Percentiles rank a stretch among this genome's conserved stretches.
These are phyloP conservation scores for Phycomyces blakesleeanus DNA, from an alignment of 192 early-diverging fungal species.

Conservation along the genomic window DNA sequence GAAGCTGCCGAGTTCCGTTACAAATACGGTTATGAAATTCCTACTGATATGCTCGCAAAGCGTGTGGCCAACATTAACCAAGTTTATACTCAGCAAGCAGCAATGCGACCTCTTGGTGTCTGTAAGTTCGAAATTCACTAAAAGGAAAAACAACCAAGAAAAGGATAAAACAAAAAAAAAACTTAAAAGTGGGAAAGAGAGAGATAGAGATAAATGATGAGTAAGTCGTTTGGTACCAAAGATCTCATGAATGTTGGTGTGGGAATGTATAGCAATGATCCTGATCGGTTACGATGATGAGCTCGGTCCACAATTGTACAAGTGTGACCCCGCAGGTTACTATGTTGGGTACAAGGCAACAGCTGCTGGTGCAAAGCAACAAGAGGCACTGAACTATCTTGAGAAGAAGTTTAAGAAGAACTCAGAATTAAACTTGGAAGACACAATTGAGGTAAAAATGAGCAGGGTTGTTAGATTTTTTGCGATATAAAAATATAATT, in stretches of 20 bases:
- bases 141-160: background rate
- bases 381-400: slow-evolving; percentile 92
- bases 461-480: background rate
- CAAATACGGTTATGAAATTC: slow-evolving; percentile 98
- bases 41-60: slow-evolving; percentile 94
- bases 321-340: slow-evolving; percentile 97
- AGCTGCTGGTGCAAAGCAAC: slow-evolving; percentile 90
- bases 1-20: slow-evolving; percentile 99
- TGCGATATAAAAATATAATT: background rate
- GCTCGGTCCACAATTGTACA: slow-evolving; percentile 94
- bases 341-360: slow-evolving; percentile 97
- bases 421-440: slow-evolving; percentile 72
- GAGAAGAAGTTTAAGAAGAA: slow-evolving; percentile 98
- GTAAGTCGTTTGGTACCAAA: too few species aligned
- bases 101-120: slow-evolving; percentile 95
- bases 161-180: too few species aligned
- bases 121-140: slow-evolving; percentile 54
- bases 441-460: slow-evolving; percentile 81
- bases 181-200: too few species aligned
- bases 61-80: slow-evolving; percentile 98
- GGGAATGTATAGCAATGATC: slow-evolving; percentile 74
- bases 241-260: too few species aligned
- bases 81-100: slow-evolving; percentile 99
- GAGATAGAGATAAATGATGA: background rate
- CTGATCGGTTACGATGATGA: slow-evolving; percentile 96